Percentiles rank a stretch among this genome's conserved stretches.
phyloP scores from a whole-genome alignment of 345 rosid genomes.

The Syzygium oleosum region DNA sequence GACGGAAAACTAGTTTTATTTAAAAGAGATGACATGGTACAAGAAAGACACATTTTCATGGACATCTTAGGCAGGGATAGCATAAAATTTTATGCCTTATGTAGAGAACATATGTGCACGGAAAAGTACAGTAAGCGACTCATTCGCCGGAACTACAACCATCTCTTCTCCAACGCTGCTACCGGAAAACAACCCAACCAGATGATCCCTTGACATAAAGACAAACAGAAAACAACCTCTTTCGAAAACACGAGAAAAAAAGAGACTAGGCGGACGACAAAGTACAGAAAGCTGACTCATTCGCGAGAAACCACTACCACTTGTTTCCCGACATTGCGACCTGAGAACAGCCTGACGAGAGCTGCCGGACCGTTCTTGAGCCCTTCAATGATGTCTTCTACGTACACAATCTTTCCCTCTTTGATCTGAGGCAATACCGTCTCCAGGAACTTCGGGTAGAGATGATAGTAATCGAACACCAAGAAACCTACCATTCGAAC shows the following conservation, averaged over 20 bases:
- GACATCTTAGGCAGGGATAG: not conserved
- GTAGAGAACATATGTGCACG: not conserved
- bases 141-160: not conserved
- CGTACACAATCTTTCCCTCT: constrained; percentile 7
- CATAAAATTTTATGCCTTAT: not conserved
- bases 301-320: constrained; percentile 1
- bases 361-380: constrained; percentile 12
- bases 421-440: constrained; percentile 11
- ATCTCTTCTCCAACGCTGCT: constrained; percentile 12
- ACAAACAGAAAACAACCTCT: no score
- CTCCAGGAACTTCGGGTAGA: constrained; percentile 6
- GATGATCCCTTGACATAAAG: no score
- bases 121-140: not conserved
- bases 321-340: constrained; percentile 12
- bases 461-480: constrained; percentile 1
- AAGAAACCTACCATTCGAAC: constrained; percentile 6
- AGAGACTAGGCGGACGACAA: no score
- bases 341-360: constrained; percentile 8
- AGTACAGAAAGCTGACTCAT: not conserved
- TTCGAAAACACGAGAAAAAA: no score
- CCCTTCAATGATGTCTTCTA: constrained; percentile 13
- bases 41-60: no score
- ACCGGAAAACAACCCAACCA: constrained; percentile 2
- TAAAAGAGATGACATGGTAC: not conserved
- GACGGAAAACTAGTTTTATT: no score